Conservation (phyloP, 2,329 filamentous ascomycete genomes). For the Remersonia thermophila region DNA sequence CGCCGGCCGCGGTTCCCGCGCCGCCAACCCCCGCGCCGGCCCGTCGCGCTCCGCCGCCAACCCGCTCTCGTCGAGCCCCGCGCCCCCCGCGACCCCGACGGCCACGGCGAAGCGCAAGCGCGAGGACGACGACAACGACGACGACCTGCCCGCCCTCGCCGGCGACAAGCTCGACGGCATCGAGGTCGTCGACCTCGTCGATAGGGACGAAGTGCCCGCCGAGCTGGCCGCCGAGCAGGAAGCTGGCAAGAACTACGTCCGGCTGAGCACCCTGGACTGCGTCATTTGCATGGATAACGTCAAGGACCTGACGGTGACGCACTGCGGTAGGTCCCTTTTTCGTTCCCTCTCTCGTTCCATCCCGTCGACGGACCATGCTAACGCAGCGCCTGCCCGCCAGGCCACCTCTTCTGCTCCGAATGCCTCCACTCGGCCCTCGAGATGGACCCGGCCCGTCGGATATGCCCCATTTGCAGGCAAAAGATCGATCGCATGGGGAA, state of each 20-base stretch:
- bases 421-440: constrained; percentile 50
- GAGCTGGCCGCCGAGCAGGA: constrained; percentile 6
- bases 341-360: background rate
- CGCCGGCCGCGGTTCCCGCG: too few relatives aligned
- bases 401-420: constrained; percentile 51
- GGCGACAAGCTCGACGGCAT: constrained; percentile 15
- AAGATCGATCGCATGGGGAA: constrained; percentile 37
- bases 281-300: constrained; percentile 56
- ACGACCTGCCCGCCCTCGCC: constrained; percentile 18
- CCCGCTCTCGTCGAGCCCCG: too few relatives aligned
- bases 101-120: constrained; percentile 11
- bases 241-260: constrained; percentile 34
- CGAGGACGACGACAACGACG: constrained; percentile 10
- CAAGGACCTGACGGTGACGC: constrained; percentile 46
- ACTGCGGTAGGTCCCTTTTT: constrained; percentile 44
- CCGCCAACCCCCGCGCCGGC: background rate
- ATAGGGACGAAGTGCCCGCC: constrained; percentile 31
- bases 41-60: background rate
- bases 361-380: too few relatives aligned
- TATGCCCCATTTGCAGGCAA: constrained; percentile 52
- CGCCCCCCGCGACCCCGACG: too few relatives aligned
- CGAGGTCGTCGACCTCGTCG: constrained; percentile 28
- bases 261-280: constrained; percentile 47
- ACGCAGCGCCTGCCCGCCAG: constrained; percentile 23
- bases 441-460: constrained; percentile 41